Evolutionary conservation across 371 early-diverging fungal species (phyloP).

Genomic region (Mortierella sp.): DNA sequence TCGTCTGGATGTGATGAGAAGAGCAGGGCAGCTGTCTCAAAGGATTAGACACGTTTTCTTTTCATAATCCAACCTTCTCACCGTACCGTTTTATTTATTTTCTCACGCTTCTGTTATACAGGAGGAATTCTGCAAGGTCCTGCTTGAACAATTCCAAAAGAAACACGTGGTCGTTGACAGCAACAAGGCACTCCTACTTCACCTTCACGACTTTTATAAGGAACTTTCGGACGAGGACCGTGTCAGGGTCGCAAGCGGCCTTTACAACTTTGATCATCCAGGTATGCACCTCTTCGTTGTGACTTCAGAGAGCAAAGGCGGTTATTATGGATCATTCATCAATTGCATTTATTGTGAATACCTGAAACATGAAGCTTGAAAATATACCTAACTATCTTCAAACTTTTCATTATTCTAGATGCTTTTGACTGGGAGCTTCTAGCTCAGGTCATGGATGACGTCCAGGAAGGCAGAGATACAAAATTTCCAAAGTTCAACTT

Average conservation of each 20-base stretch:
- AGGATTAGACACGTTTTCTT: not conserved
- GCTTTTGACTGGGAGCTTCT: conserved; percentile 54
- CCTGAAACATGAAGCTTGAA: not conserved
- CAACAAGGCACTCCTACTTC: conserved; percentile 52
- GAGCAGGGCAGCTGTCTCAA: not conserved
- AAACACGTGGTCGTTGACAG: conserved; percentile 41
- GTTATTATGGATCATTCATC: no score
- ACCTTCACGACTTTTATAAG: conserved; percentile 71
- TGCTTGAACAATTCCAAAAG: conserved; percentile 47
- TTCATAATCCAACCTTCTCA: not conserved
- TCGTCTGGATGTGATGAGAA: not conserved
- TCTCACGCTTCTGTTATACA: not conserved
- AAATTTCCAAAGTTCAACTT: conserved; percentile 48
- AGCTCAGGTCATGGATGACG: conserved; percentile 30
- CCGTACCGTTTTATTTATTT: not conserved
- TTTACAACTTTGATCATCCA: conserved; percentile 76
- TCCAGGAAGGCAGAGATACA: conserved; percentile 35
- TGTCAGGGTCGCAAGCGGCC: conserved; percentile 57
- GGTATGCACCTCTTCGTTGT: conserved; percentile 12
- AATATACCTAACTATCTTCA: not conserved
- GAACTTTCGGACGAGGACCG: conserved; percentile 62
- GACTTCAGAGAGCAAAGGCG: no score
- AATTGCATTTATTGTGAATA: not conserved
- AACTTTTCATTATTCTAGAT: conserved; percentile 10
- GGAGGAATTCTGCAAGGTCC: conserved; percentile 47